These are phyloP conservation scores for Metschnikowia baotianmanensis DNA, from an alignment of 805 yeast genomes.

Conservation along the genomic window DNA sequence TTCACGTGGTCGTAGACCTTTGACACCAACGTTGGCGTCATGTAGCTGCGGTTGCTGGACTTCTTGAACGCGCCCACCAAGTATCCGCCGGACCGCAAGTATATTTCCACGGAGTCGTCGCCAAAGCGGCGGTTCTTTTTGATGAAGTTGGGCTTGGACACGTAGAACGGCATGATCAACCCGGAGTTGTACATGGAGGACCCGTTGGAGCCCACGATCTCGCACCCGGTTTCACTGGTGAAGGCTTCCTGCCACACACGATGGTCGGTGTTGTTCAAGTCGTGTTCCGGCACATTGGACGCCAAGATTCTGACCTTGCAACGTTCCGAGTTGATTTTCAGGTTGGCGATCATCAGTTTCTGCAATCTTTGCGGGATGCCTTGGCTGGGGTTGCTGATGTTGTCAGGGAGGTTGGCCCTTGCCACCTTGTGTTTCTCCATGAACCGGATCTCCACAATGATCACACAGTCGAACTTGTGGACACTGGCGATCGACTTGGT, in stretches of 20 bases:
- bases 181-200: slow-evolving; percentile 45
- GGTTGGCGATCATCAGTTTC: slow-evolving; percentile 5
- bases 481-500: slow-evolving; percentile 35
- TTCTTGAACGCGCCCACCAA: slow-evolving; percentile 42
- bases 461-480: slow-evolving; percentile 43
- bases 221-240: slow-evolving; percentile 52
- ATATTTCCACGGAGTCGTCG: slow-evolving; percentile 7
- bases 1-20: slow-evolving; percentile 46
- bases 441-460: slow-evolving; percentile 49
- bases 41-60: slow-evolving; percentile 14
- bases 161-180: slow-evolving; percentile 50
- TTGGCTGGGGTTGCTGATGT: background rate
- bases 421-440: slow-evolving; percentile 38
- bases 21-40: slow-evolving; percentile 41
- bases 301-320: slow-evolving; percentile 46
- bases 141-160: slow-evolving; percentile 39
- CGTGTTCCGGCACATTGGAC: slow-evolving; percentile 26
- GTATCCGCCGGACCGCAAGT: slow-evolving; percentile 35
- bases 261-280: slow-evolving; percentile 31
- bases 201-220: slow-evolving; percentile 32
- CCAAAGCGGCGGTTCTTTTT: background rate
- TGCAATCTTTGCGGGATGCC: slow-evolving; percentile 14
- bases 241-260: slow-evolving; percentile 44
- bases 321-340: slow-evolving; percentile 5
- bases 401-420: slow-evolving; percentile 1